These are phyloP conservation scores for grape (Vitis vinifera) DNA, from an alignment of 164 flowering plant genomes.

Conservation along the genomic window DNA sequence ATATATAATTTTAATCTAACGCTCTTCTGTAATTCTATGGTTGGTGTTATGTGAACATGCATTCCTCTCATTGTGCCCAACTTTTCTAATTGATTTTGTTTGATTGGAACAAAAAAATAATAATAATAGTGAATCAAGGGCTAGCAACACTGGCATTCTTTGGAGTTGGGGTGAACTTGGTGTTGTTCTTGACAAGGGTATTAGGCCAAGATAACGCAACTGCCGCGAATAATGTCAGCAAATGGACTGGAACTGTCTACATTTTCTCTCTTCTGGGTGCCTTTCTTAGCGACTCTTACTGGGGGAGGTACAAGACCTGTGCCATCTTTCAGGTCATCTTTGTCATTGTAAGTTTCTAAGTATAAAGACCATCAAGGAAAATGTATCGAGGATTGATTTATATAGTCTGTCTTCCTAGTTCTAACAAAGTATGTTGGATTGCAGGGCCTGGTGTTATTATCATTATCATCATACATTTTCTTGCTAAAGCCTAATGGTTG, in stretches of 20 bases:
- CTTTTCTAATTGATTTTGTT: neutral
- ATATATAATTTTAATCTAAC: neutral
- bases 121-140: conserved; percentile 59
- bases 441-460: conserved; percentile 60
- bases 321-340: conserved; percentile 60
- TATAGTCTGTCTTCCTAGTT: no score
- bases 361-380: neutral
- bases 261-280: conserved; percentile 80
- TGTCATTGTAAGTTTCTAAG: conserved; percentile 42
- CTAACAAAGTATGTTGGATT: neutral
- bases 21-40: no score
- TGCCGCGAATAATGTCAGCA: conserved; percentile 72
- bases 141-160: conserved; percentile 68
- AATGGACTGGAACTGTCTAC: conserved; percentile 79
- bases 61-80: no score
- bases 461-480: conserved; percentile 47
- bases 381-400: no score
- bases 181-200: conserved; percentile 62
- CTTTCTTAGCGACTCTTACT: conserved; percentile 74
- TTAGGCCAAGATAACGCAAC: conserved; percentile 59
- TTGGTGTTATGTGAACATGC: no score
- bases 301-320: conserved; percentile 70
- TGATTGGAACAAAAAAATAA: neutral
- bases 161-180: conserved; percentile 73
- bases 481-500: conserved; percentile 71